A percentile compares a stretch with the other conserved stretches of the same genome.
phyloP scores from a whole-genome alignment of 2,329 filamentous ascomycete species.

The Aureobasidium mangrovei region DNA sequence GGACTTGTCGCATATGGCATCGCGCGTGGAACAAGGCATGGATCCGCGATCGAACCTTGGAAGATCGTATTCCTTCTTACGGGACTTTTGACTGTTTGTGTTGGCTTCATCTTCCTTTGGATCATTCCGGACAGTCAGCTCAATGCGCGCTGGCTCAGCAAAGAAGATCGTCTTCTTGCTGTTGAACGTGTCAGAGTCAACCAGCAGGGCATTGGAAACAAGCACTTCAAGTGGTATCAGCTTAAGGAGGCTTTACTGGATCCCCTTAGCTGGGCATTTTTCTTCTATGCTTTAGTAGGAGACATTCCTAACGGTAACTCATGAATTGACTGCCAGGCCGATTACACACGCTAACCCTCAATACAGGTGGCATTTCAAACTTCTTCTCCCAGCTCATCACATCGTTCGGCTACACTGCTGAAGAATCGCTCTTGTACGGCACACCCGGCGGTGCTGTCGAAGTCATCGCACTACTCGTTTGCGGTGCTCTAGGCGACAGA shows the following conservation, averaged over 20 bases:
- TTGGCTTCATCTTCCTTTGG: constrained; percentile 38
- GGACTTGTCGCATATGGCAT: constrained; percentile 57
- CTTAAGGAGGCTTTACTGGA: constrained; percentile 50
- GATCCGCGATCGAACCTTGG: constrained; percentile 53
- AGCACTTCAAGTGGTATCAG: constrained; percentile 60
- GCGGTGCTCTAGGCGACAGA: constrained; percentile 49
- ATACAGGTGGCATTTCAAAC: constrained; percentile 45
- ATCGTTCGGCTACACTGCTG: constrained; percentile 55
- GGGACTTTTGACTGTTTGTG: constrained; percentile 33
- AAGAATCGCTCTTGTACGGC: constrained; percentile 56
- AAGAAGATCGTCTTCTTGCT: constrained; percentile 58
- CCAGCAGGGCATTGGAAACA: constrained; percentile 64
- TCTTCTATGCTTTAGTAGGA: constrained; percentile 47
- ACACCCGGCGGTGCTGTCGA: constrained; percentile 58
- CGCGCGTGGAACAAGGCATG: constrained; percentile 46
- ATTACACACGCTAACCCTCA: constrained; percentile 1
- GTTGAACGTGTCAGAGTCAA: constrained; percentile 65
- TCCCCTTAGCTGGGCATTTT: constrained; percentile 52
- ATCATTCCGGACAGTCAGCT: constrained; percentile 51
- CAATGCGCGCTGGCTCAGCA: constrained; percentile 53
- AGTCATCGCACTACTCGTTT: constrained; percentile 48
- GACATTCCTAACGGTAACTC: constrained; percentile 48
- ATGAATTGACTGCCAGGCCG: no score
- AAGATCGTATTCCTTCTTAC: constrained; percentile 48
- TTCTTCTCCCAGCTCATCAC: constrained; percentile 54